Conservation (phyloP, 2,329 filamentous ascomycete genomes). For the Phialophora chinensis region DNA sequence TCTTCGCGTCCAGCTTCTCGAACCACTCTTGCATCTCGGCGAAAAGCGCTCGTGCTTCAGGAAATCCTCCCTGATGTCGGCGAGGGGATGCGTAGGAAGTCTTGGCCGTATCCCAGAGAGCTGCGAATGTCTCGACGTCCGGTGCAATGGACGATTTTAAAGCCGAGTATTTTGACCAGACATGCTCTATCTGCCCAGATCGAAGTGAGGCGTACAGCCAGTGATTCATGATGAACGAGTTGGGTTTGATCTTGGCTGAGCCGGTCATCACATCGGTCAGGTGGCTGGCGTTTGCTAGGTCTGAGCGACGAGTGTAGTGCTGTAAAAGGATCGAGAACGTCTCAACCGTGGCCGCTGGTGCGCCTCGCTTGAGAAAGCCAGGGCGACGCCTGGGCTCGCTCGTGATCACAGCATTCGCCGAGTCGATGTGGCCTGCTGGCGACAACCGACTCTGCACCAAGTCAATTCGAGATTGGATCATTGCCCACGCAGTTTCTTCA, state of each 20-base stretch:
- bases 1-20: conserved; percentile 43
- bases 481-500: conserved; percentile 73
- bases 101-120: conserved; percentile 65
- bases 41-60: conserved; percentile 54
- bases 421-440: neutral
- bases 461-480: conserved; percentile 72
- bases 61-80: conserved; percentile 55
- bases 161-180: conserved; percentile 62
- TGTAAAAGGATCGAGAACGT: conserved; percentile 78
- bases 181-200: conserved; percentile 60
- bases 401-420: conserved; percentile 6
- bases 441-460: conserved; percentile 57
- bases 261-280: conserved; percentile 66
- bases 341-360: conserved; percentile 71
- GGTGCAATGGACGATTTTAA: conserved; percentile 62
- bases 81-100: conserved; percentile 56
- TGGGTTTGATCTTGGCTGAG: conserved; percentile 68
- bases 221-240: conserved; percentile 80
- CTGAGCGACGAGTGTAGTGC: conserved; percentile 69
- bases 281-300: conserved; percentile 63
- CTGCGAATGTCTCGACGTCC: conserved; percentile 71
- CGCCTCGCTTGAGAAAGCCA: conserved; percentile 48
- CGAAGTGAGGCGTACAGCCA: conserved; percentile 71
- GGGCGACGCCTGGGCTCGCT: conserved; percentile 38
- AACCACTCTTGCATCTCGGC: conserved; percentile 58